phyloP scores from a whole-genome alignment of 164 flowering plant species.

The Platanus orientalis region DNA sequence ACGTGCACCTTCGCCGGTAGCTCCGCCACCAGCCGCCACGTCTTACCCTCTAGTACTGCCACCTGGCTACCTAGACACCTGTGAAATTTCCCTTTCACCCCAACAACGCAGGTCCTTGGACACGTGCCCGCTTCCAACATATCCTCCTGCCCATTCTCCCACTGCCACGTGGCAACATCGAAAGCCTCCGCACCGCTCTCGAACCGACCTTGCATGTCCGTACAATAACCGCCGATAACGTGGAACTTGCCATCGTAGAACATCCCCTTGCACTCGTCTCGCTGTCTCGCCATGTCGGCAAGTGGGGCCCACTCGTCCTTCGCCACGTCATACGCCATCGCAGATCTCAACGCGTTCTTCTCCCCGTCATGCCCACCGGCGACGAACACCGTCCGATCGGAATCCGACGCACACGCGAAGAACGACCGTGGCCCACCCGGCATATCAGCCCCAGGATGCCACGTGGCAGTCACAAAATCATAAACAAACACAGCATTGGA shows the following conservation, averaged over 20 bases:
- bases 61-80: slow-evolving; percentile 24
- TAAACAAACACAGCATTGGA: slow-evolving; percentile 39
- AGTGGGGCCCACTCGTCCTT: slow-evolving; percentile 46
- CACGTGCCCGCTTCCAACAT: slow-evolving; percentile 22
- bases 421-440: slow-evolving; percentile 50
- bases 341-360: slow-evolving; percentile 61
- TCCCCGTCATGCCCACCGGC: slow-evolving; percentile 76
- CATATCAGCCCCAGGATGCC: slow-evolving; percentile 59
- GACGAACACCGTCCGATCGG: slow-evolving; percentile 40
- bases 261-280: slow-evolving; percentile 63
- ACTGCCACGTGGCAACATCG: slow-evolving; percentile 27
- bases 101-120: slow-evolving; percentile 33
- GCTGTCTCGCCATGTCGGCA: slow-evolving; percentile 59
- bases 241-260: slow-evolving; percentile 50
- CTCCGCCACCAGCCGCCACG: slow-evolving; percentile 34
- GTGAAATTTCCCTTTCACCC: slow-evolving; percentile 17
- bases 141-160: slow-evolving; percentile 29
- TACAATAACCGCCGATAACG: slow-evolving; percentile 63
- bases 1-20: slow-evolving; percentile 34
- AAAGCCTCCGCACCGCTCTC: slow-evolving; percentile 40
- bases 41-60: slow-evolving; percentile 17
- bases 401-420: slow-evolving; percentile 58
- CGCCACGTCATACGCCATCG: slow-evolving; percentile 52
- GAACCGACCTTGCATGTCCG: slow-evolving; percentile 60
- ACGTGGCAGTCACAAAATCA: slow-evolving; percentile 39